Percentiles rank a stretch among this genome's conserved stretches.
Evolutionary conservation across 2,329 filamentous ascomycete species (phyloP).

Genomic region (Echinosphaeria canescens): DNA sequence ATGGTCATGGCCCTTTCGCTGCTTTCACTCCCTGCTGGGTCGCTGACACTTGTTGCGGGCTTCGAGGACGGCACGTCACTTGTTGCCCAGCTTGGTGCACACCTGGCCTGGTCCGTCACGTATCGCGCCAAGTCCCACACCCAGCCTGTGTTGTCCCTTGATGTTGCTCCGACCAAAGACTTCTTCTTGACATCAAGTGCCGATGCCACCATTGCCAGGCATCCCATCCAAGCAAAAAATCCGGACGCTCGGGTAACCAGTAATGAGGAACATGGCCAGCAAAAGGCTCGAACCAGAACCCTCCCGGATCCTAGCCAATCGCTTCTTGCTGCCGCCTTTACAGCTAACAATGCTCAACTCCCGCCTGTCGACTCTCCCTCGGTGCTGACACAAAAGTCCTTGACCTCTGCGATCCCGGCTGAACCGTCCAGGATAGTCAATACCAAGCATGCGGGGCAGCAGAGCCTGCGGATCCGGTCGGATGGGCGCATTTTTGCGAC

Average conservation of each 20-base stretch:
- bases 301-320: no score
- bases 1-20: slow-evolving; percentile 79
- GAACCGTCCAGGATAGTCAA: slow-evolving; percentile 38
- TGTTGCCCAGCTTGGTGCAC: slow-evolving; percentile 30
- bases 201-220: slow-evolving; percentile 59
- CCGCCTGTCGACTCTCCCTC: no score
- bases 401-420: slow-evolving; percentile 7
- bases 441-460: slow-evolving; percentile 82
- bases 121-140: slow-evolving; percentile 50
- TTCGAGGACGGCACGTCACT: slow-evolving; percentile 71
- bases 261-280: no score
- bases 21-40: slow-evolving; percentile 19
- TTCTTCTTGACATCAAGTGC: slow-evolving; percentile 66
- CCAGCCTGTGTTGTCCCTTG: slow-evolving; percentile 65
- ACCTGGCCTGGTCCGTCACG: slow-evolving; percentile 21
- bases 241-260: no score
- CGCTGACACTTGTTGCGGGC: slow-evolving; percentile 45
- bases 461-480: slow-evolving; percentile 52
- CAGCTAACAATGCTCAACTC: no score
- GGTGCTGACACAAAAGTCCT: slow-evolving; percentile 2
- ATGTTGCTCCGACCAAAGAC: slow-evolving; percentile 22
- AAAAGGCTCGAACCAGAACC: no score
- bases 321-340: slow-evolving; percentile 10
- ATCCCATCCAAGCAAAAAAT: no score
- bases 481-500: slow-evolving; percentile 76